Base-by-base conservation (phyloP, 2,329 filamentous ascomycete genomes). In the Nemania abortiva region DNA sequence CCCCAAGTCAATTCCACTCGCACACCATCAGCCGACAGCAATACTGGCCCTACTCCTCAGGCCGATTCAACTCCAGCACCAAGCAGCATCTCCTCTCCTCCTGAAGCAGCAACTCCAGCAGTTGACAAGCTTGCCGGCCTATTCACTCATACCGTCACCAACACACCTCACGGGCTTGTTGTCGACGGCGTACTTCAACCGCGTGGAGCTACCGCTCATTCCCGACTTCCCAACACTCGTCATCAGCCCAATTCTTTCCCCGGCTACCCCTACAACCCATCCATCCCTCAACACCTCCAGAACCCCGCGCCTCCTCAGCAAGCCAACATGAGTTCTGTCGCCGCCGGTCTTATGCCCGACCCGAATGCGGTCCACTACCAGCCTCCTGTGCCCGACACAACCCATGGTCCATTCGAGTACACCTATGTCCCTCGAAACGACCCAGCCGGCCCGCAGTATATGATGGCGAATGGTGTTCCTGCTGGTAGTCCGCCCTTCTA, bases 311-410 rank as follows among this genome's bases (percentile, higher is more conserved):
- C 59, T 47, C 73, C 66, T 20, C 66, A 54, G 66, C 71, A 65
- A 50, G 42, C 70, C 73, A 73, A 66, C 70, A 82, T 81, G 81
- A 80, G 79, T 62, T 80, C 81, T 66, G 85, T 86, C 72, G 79
- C 80, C 69, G 83, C 83, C 72, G 70, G 79, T n/a, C 76, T 73
- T n/a, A 84, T 81, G 71, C 80, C 82, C 50, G 77, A 80, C 34
- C 75, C 71, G 0, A 58, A 75, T 56, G 85, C 84, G 63, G 76
- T 86, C 58, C 84, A 87, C 76, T 89, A 86, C 74, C 86, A 89
- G 74, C 88, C 88, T 0, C 87, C 86, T 31, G 86, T 88, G 18
- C 86, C 87, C 3, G 86, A 88, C 72, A 88, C 87, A 18, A 85
- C 84, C 52, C 82, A 84, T 75, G 88, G 88, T 3, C 84, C 86